These are phyloP conservation scores for Wickerhamomyces xylosicus DNA, from an alignment of 805 yeast species.

Conservation along the genomic window DNA sequence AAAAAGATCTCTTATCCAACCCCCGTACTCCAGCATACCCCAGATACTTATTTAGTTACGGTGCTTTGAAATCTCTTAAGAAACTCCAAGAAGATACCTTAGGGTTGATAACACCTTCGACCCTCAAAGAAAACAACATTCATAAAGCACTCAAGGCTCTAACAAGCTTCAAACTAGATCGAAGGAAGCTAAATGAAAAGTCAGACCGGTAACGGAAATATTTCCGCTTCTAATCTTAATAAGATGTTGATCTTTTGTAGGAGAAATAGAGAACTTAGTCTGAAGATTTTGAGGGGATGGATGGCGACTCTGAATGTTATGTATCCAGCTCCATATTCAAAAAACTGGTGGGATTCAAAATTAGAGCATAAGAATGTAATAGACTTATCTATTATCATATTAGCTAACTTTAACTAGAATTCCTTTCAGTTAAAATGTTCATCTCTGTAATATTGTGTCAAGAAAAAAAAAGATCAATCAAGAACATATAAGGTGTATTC, in stretches of 20 bases:
- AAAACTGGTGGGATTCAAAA: neutral
- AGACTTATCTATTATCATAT: no score
- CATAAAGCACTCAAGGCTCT: neutral
- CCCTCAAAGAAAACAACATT: no score
- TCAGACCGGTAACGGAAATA: no score
- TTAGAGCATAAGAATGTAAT: neutral
- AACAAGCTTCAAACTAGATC: neutral
- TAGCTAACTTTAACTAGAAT: no score
- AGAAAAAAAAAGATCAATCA: no score
- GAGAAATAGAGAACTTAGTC: neutral
- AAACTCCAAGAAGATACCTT: neutral
- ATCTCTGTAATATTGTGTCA: no score
- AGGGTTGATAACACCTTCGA: neutral
- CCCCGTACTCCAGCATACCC: neutral
- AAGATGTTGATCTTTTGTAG: neutral
- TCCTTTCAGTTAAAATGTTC: no score
- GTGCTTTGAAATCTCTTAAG: neutral
- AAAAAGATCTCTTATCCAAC: neutral
- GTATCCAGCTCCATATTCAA: no score
- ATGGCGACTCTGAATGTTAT: neutral
- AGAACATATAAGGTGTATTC: no score
- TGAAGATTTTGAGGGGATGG: neutral
- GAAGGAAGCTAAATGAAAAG: neutral
- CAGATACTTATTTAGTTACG: neutral
- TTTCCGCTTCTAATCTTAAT: no score